Evolutionary conservation across 2,329 filamentous ascomycete species (phyloP).

Genomic region (Septoria linicola): DNA sequence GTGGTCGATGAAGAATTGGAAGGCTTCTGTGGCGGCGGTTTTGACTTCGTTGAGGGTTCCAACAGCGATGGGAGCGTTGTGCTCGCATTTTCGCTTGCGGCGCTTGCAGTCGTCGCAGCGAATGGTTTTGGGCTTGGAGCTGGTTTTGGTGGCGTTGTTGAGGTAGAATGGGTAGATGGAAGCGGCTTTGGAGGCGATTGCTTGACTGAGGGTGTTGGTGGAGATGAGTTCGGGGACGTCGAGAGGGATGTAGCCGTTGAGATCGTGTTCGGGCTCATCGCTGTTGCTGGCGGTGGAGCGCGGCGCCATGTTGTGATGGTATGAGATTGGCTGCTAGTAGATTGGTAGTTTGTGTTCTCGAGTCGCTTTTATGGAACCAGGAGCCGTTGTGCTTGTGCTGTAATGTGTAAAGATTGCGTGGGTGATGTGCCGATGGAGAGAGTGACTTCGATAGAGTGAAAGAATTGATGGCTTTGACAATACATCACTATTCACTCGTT

Average conservation of each 20-base stretch:
- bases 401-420: too few relatives aligned
- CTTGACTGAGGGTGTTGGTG: background rate
- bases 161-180: background rate
- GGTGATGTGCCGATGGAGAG: too few relatives aligned
- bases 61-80: background rate
- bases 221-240: background rate
- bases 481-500: too few relatives aligned
- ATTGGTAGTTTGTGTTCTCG: too few relatives aligned
- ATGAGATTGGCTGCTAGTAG: too few relatives aligned
- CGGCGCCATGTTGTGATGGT: too few relatives aligned
- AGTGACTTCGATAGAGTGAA: too few relatives aligned
- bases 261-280: background rate
- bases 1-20: constrained; percentile 4
- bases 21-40: background rate
- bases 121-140: background rate
- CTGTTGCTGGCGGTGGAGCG: background rate
- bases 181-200: constrained; percentile 4
- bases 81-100: background rate
- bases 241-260: constrained; percentile 2
- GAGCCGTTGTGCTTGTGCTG: too few relatives aligned
- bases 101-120: background rate
- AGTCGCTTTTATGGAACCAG: too few relatives aligned
- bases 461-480: too few relatives aligned
- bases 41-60: background rate
- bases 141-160: background rate